phyloP scores from a whole-genome alignment of 139 green algal species.

The Diplosphaera chodatii region DNA sequence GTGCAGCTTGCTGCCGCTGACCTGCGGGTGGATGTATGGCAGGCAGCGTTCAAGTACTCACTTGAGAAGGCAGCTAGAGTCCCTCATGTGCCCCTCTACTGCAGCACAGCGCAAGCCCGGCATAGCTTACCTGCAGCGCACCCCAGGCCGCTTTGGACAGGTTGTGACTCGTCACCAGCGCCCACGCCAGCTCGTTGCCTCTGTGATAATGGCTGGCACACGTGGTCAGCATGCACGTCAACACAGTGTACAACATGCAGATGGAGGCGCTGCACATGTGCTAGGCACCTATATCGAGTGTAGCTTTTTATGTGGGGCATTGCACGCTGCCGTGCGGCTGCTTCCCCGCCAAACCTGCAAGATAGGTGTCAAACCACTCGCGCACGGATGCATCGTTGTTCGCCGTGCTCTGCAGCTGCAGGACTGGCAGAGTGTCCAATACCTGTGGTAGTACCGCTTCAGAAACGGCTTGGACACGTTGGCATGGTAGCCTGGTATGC shows the following conservation, averaged over 20 bases:
- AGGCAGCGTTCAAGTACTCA: too few relatives aligned
- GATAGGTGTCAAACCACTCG: too few relatives aligned
- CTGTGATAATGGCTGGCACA: background rate
- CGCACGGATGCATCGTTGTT: too few relatives aligned
- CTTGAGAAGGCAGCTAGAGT: too few relatives aligned
- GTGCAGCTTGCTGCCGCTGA: constrained; percentile 30
- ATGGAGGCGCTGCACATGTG: too few relatives aligned
- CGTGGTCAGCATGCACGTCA: background rate
- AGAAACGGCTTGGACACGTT: constrained; percentile 70
- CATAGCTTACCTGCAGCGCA: constrained; percentile 58
- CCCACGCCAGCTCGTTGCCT: constrained; percentile 49
- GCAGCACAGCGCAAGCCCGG: too few relatives aligned
- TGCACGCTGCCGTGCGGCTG: constrained; percentile 44
- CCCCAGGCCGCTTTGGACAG: constrained; percentile 84
- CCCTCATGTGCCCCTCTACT: too few relatives aligned
- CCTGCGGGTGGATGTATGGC: too few relatives aligned
- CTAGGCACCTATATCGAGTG: constrained; percentile 26
- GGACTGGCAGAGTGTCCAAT: too few relatives aligned
- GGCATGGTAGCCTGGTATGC: constrained; percentile 47
- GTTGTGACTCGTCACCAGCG: constrained; percentile 66
- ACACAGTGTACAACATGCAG: too few relatives aligned
- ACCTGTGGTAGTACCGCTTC: constrained; percentile 33
- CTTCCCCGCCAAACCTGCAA: constrained; percentile 47
- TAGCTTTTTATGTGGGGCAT: constrained; percentile 85
- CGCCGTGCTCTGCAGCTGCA: too few relatives aligned